Conservation (phyloP, 2,329 filamentous ascomycete genomes). For the Hyphodiscus sp. region DNA sequence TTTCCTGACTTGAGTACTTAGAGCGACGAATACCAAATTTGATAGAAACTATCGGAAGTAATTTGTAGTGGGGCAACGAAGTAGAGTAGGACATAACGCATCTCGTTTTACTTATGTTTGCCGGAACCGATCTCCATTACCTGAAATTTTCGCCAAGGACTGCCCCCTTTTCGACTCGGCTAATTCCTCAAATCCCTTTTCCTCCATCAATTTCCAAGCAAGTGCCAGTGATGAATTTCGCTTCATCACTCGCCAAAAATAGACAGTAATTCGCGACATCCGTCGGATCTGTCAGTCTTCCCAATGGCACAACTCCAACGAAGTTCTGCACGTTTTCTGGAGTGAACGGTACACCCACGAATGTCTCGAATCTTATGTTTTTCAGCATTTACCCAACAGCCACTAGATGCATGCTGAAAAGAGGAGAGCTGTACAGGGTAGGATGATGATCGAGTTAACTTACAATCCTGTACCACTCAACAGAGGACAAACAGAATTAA, state of each 20-base stretch:
- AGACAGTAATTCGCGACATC: conserved; percentile 67
- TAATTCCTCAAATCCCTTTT: conserved; percentile 28
- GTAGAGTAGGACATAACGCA: no score
- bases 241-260: conserved; percentile 66
- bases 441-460: neutral
- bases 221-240: conserved; percentile 65
- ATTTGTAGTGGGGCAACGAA: no score
- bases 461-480: conserved; percentile 58
- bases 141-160: neutral
- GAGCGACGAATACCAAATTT: neutral
- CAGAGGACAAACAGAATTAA: conserved; percentile 66
- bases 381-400: neutral
- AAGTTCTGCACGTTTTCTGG: conserved; percentile 52
- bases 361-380: conserved; percentile 32
- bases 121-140: no score
- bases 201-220: conserved; percentile 60
- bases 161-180: neutral
- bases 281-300: conserved; percentile 47
- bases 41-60: neutral
- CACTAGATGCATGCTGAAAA: conserved; percentile 13
- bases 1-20: neutral
- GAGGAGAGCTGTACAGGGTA: conserved; percentile 15
- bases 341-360: conserved; percentile 56
- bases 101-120: no score
- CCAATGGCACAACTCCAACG: conserved; percentile 47